phyloP scores from a whole-genome alignment of 108 stramenopile genomes.

The Aurantiochytrium sp. region DNA sequence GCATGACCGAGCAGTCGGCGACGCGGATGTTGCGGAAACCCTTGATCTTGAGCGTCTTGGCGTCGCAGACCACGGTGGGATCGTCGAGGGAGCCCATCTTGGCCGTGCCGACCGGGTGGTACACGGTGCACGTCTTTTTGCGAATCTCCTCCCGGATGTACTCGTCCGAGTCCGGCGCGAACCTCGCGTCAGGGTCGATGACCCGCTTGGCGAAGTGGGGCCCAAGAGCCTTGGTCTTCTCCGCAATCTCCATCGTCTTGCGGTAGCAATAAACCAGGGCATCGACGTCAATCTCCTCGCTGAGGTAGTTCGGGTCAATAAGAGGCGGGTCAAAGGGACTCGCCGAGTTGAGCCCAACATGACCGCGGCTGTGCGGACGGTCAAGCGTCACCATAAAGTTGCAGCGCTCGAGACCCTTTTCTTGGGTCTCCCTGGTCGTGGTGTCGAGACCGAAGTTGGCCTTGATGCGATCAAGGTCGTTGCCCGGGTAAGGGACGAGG shows the following conservation, averaged over 20 bases:
- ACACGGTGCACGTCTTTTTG: neutral
- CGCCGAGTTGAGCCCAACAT: neutral
- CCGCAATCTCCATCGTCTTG: neutral
- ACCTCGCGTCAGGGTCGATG: neutral
- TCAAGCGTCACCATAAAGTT: neutral
- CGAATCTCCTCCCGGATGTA: neutral
- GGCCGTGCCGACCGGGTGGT: neutral
- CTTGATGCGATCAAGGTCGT: neutral
- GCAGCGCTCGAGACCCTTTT: neutral
- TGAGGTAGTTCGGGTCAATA: neutral
- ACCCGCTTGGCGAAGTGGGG: neutral
- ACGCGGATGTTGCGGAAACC: constrained; percentile 1
- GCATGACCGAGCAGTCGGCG: neutral
- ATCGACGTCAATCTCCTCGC: neutral
- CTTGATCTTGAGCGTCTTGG: neutral
- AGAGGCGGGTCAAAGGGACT: neutral
- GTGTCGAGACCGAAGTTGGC: neutral
- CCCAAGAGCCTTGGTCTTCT: neutral
- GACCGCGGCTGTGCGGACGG: neutral
- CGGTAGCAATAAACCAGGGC: neutral
- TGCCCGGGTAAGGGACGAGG: neutral
- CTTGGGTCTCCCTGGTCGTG: neutral
- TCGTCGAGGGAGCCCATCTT: neutral
- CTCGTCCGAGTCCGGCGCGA: neutral
- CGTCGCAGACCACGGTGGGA: neutral